These are phyloP conservation scores for Podaxis mareebaensis DNA, from an alignment of 768 basidiomycete genomes.

Conservation along the genomic window DNA sequence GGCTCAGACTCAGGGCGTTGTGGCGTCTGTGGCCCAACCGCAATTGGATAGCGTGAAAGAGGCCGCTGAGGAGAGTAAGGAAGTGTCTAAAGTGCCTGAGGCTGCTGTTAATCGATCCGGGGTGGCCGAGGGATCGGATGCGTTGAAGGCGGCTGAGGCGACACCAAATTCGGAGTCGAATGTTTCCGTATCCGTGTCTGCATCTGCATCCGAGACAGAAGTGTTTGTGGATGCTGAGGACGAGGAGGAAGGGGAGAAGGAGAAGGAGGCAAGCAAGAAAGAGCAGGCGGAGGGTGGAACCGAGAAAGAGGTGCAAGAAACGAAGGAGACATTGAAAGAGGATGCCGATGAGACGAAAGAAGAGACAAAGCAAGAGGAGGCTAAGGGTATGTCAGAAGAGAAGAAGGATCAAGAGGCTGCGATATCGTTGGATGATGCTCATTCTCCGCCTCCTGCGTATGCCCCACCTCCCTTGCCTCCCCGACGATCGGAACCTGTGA, in stretches of 20 bases:
- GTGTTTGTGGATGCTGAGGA: constrained; percentile 12
- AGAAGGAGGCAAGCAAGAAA: constrained; percentile 12
- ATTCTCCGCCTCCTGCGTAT: constrained; percentile 7
- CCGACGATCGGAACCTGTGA: constrained; percentile 2
- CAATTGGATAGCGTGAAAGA: constrained; percentile 10
- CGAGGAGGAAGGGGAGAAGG: constrained; percentile 6
- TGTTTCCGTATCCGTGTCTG: not conserved
- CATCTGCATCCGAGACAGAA: not conserved
- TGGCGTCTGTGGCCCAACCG: not conserved
- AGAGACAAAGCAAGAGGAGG: constrained; percentile 19
- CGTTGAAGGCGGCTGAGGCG: not conserved
- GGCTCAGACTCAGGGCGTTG: not conserved
- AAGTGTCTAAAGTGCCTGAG: not conserved
- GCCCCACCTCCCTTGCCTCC: constrained; percentile 6
- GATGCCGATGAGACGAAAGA: not conserved
- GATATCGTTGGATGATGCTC: constrained; percentile 8
- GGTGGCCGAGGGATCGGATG: not conserved
- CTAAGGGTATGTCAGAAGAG: constrained; percentile 8
- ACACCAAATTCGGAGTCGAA: not conserved
- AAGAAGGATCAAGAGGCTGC: not conserved
- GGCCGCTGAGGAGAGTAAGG: constrained; percentile 2
- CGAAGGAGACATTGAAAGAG: constrained; percentile 11
- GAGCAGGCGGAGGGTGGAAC: constrained; percentile 4
- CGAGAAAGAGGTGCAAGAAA: constrained; percentile 8
- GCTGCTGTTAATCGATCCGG: not conserved